Evolutionary conservation across 805 yeast species (phyloP), one percentile per base, ranked within the genome.

Genomic region (Jamesozyma hellenica): DNA sequence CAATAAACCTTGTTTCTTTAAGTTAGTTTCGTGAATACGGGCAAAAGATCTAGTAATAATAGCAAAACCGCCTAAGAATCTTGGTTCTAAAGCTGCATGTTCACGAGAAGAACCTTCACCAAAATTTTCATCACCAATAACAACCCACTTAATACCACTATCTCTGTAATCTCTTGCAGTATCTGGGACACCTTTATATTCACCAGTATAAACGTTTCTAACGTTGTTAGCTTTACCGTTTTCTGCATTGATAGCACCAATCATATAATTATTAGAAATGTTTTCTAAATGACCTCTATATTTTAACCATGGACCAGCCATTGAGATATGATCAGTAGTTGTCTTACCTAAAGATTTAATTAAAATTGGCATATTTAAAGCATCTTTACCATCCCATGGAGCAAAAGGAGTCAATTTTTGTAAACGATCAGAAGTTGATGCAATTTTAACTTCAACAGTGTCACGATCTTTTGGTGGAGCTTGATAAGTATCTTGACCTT

Each of bases 261-360:
- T 90, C 95, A 90, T 88, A 74, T 92, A 90, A 77, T 92, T 90
- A 79, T 90, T 87, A 53, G 96, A 87, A 64, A 90, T 92, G 81
- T 90, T 90, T 74, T 87, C 90, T 73, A 90, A 77, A 74, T 90
- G 98, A 71, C 98, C 98, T 77, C 96, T 85, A 90, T 90, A 90
- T 75, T 90, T 90, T 77, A 90, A 83, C 98, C 98, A 90, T 64
- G 97, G 96, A 72, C 98, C 98, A 63, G 98, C 98, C 94, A 86
- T 88, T 60, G 97, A 90, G 61, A 90, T 90, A 73, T 90, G 98
- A 74, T 90, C 98, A 56, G 98, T 90, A 59, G 98, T 90, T 66
- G 96, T 88, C 78, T 90, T 90, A 72, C 96, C 97, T 48, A 81
- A 72, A 53, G 96, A 84, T 74, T 92, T 90, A 70, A 90, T 85